Percentiles rank a stretch among this genome's conserved stretches.
Conservation (phyloP, 202 grass and related monocot genomes). For the Eragrostis tef region DNA sequence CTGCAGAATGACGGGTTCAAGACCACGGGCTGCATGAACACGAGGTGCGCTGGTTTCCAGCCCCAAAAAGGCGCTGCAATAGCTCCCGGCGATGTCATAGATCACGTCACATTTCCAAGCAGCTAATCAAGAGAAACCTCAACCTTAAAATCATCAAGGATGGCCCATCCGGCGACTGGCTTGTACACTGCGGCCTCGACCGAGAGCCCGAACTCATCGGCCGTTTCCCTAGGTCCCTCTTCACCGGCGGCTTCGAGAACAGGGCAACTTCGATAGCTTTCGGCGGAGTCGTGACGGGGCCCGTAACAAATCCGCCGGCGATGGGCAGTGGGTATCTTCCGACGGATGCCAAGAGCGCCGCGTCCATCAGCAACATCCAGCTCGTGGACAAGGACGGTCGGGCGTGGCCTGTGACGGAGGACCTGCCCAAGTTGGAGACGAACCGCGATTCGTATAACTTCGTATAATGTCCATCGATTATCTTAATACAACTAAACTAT, state of each 20-base stretch:
- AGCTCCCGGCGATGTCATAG: not conserved
- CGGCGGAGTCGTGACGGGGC: not conserved
- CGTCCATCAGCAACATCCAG: constrained; percentile 18
- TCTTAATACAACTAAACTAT: no score
- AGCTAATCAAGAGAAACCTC: constrained; percentile 3
- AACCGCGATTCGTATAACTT: not conserved
- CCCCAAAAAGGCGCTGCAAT: not conserved
- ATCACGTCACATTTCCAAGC: not conserved
- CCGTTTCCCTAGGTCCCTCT: not conserved
- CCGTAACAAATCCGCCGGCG: not conserved
- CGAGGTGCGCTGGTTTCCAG: not conserved
- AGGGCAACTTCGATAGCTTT: not conserved
- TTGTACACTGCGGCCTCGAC: not conserved
- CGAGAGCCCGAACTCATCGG: not conserved
- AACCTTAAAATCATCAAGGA: constrained; percentile 20
- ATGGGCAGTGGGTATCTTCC: constrained; percentile 16
- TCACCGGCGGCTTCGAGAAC: not conserved
- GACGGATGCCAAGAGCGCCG: not conserved
- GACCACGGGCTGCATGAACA: not conserved
- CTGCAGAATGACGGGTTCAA: constrained; percentile 5
- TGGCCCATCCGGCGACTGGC: constrained; percentile 5
- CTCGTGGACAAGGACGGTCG: not conserved
- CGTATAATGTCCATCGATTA: no score
- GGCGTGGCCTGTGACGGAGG: not conserved
- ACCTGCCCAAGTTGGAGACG: not conserved